Conservation (phyloP, 441 rosid species). For the Caryocar brasiliense region DNA sequence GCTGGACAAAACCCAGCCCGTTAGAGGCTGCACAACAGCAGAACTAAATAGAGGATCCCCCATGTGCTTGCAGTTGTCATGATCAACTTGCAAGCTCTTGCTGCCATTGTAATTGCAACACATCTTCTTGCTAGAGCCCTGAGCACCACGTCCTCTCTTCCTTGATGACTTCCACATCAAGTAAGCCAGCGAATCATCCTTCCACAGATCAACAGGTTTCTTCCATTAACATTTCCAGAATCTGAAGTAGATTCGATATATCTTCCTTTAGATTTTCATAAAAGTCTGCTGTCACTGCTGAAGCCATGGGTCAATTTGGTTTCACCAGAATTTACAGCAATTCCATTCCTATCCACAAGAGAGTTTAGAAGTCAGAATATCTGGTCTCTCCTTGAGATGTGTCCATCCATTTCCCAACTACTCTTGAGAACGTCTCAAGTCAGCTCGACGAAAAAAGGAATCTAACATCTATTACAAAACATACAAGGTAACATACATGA, state of each 20-base stretch:
- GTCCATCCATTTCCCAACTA: conserved; percentile 61
- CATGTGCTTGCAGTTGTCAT: conserved; percentile 55
- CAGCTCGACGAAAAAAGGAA: conserved; percentile 26
- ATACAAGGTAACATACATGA: no score
- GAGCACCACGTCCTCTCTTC: conserved; percentile 43
- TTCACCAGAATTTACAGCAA: conserved; percentile 9
- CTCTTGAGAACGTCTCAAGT: conserved; percentile 56
- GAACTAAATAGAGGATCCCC: conserved; percentile 41
- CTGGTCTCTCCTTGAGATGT: conserved; percentile 28
- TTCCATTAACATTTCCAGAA: conserved; percentile 15
- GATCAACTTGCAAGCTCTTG: conserved; percentile 31
- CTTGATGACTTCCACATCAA: conserved; percentile 50
- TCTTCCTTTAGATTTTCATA: conserved; percentile 14
- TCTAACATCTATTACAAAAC: no score
- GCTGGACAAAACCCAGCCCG: conserved; percentile 58
- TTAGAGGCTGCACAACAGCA: conserved; percentile 32
- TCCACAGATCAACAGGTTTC: conserved; percentile 33
- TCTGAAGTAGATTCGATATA: conserved; percentile 10
- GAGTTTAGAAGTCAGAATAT: conserved; percentile 24
- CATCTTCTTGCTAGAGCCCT: conserved; percentile 23
- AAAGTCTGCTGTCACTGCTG: conserved; percentile 3
- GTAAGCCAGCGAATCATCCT: conserved; percentile 41
- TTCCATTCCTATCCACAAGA: conserved; percentile 20
- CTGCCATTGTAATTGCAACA: conserved; percentile 5
- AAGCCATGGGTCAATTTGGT: conserved; percentile 14